Evolutionary conservation across 1,139 yeast species (phyloP).

Genomic region (Kodamaea sp.): DNA sequence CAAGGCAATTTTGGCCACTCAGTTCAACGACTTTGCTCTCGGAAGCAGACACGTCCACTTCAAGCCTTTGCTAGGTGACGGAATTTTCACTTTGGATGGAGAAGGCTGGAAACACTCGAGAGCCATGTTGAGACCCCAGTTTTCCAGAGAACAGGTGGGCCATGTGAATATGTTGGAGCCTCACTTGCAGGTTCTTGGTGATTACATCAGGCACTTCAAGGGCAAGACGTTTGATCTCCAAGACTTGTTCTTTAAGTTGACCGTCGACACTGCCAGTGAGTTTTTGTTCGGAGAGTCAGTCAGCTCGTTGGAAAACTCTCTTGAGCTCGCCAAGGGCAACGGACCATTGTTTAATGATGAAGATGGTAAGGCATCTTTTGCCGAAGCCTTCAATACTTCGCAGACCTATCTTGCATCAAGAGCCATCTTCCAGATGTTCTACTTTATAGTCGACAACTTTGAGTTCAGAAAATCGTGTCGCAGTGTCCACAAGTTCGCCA

Average conservation of each 20-base stretch:
- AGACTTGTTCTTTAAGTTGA: conserved; percentile 48
- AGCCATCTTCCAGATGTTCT: conserved; percentile 35
- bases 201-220: conserved; percentile 15
- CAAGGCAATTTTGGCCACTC: conserved; percentile 28
- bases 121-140: conserved; percentile 30
- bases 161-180: conserved; percentile 29
- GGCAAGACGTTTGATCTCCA: conserved; percentile 45
- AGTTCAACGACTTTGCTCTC: conserved; percentile 26
- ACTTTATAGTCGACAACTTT: conserved; percentile 31
- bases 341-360: conserved; percentile 19
- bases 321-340: conserved; percentile 23
- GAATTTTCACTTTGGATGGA: conserved; percentile 29
- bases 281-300: conserved; percentile 60
- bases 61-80: conserved; percentile 25
- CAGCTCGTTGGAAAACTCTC: conserved; percentile 35
- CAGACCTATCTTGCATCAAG: conserved; percentile 41
- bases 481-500: conserved; percentile 37
- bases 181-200: conserved; percentile 21
- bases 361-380: conserved; percentile 37
- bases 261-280: conserved; percentile 61
- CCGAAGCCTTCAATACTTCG: conserved; percentile 43
- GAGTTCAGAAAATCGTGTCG: conserved; percentile 33
- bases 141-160: conserved; percentile 29
- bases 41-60: conserved; percentile 27
- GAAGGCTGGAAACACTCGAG: conserved; percentile 31